A percentile compares a stretch with the other conserved stretches of the same genome.
These are phyloP conservation scores for Nakazawaea populi DNA, from an alignment of 805 yeast genomes.

Conservation along the genomic window DNA sequence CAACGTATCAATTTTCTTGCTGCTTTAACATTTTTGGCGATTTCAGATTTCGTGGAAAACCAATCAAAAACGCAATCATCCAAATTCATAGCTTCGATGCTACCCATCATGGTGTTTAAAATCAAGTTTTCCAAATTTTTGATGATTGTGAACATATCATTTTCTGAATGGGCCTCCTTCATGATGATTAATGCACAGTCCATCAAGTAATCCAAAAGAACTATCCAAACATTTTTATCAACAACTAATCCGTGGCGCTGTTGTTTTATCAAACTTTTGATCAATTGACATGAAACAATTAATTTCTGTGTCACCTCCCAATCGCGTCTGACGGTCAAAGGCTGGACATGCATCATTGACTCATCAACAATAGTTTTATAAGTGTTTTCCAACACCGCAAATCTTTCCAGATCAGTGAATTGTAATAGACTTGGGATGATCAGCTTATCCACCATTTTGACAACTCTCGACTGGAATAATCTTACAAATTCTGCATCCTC, in stretches of 20 bases:
- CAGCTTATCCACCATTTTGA: slow-evolving; percentile 4
- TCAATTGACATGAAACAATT: neutral
- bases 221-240: neutral
- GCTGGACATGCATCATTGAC: neutral
- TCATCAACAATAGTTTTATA: neutral
- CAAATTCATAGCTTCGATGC: neutral
- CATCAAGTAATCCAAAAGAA: neutral
- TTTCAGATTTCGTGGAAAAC: neutral
- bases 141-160: neutral
- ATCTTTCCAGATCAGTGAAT: neutral
- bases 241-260: neutral
- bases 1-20: neutral
- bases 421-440: slow-evolving; percentile 3
- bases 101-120: neutral
- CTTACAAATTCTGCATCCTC: neutral
- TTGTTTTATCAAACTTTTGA: neutral
- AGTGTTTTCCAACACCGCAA: neutral
- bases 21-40: neutral
- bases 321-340: too few relatives aligned
- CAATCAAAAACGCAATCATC: neutral
- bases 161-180: neutral
- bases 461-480: slow-evolving; percentile 1
- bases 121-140: neutral
- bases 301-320: neutral
- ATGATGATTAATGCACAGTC: neutral